These are phyloP conservation scores for Penicillium arizonense DNA, from an alignment of 495 filamentous ascomycete genomes.

Conservation along the genomic window DNA sequence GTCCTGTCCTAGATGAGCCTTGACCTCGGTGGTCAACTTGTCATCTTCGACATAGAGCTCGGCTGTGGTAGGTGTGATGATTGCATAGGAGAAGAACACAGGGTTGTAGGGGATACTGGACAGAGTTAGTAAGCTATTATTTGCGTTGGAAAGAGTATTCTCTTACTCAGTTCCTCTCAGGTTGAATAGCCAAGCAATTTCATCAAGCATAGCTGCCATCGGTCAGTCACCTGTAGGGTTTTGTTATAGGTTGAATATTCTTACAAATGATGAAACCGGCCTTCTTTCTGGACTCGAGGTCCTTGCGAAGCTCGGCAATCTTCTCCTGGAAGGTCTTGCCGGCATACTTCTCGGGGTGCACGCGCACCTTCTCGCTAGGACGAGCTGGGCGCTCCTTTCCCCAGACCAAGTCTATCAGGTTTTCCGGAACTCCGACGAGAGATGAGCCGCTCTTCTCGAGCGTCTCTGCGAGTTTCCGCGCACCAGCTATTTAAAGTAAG, in stretches of 20 bases:
- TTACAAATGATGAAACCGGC: slow-evolving; percentile 83
- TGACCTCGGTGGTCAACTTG: slow-evolving; percentile 70
- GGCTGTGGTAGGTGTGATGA: slow-evolving; percentile 77
- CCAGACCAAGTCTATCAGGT: slow-evolving; percentile 89
- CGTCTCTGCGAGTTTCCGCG: slow-evolving; percentile 81
- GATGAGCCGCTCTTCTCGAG: slow-evolving; percentile 82
- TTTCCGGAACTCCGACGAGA: slow-evolving; percentile 69
- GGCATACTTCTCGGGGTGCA: slow-evolving; percentile 68
- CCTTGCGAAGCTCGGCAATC: slow-evolving; percentile 82
- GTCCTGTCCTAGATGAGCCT: slow-evolving; percentile 67
- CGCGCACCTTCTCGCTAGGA: slow-evolving; percentile 72
- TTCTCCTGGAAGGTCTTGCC: slow-evolving; percentile 85
- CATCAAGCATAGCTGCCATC: slow-evolving; percentile 76
- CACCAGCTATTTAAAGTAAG: slow-evolving; percentile 53
- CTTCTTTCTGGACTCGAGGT: slow-evolving; percentile 87
- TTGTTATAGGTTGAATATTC: slow-evolving; percentile 1
- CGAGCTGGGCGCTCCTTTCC: slow-evolving; percentile 66
- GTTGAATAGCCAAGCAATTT: slow-evolving; percentile 98
- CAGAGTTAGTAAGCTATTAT: background rate
- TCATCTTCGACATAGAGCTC: slow-evolving; percentile 82
- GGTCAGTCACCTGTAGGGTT: slow-evolving; percentile 14
- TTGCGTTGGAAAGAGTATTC: slow-evolving; percentile 10
- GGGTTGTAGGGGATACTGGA: slow-evolving; percentile 92
- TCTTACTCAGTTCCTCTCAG: slow-evolving; percentile 85
- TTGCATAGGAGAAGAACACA: slow-evolving; percentile 96